Evolutionary conservation across 2,329 filamentous ascomycete genomes (phyloP).

Genomic region (Graphilbum ipis-grandicollis): DNA sequence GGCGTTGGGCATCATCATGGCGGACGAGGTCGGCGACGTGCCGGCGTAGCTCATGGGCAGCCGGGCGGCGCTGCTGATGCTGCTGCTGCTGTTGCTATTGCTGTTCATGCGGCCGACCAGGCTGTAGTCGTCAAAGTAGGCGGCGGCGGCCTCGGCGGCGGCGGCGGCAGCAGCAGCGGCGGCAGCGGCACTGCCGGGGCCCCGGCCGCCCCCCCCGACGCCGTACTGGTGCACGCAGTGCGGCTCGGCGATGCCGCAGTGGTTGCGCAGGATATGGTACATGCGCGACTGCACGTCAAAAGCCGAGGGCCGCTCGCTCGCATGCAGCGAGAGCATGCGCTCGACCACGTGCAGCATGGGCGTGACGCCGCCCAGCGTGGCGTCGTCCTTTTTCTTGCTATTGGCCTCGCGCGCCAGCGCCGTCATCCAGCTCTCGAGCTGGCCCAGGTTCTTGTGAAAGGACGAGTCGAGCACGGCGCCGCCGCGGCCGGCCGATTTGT

Average conservation of each 20-base stretch:
- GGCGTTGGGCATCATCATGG: too few relatives aligned
- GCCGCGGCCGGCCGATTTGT: conserved; percentile 38
- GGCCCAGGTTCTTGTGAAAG: conserved; percentile 53
- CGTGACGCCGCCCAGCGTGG: conserved; percentile 29
- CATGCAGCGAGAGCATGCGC: conserved; percentile 34
- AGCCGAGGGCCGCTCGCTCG: conserved; percentile 34
- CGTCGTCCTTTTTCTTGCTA: conserved; percentile 16
- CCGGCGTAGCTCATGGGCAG: background rate
- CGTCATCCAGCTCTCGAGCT: conserved; percentile 52
- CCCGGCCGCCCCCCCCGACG: conserved; percentile 7
- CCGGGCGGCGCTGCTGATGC: too few relatives aligned
- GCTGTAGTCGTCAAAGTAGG: background rate
- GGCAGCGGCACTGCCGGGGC: background rate
- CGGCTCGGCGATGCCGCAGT: conserved; percentile 28
- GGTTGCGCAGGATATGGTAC: conserved; percentile 32
- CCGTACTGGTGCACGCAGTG: conserved; percentile 36
- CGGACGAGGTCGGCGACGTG: background rate
- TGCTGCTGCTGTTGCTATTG: background rate
- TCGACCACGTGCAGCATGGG: conserved; percentile 34
- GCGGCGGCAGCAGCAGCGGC: too few relatives aligned
- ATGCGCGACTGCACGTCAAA: conserved; percentile 32
- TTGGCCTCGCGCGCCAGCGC: conserved; percentile 39
- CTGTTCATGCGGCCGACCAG: background rate
- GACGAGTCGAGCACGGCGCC: conserved; percentile 50
- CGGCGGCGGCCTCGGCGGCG: too few relatives aligned